Conservation (phyloP, 2,329 filamentous ascomycete genomes). For the Microcyclosporella mali region DNA sequence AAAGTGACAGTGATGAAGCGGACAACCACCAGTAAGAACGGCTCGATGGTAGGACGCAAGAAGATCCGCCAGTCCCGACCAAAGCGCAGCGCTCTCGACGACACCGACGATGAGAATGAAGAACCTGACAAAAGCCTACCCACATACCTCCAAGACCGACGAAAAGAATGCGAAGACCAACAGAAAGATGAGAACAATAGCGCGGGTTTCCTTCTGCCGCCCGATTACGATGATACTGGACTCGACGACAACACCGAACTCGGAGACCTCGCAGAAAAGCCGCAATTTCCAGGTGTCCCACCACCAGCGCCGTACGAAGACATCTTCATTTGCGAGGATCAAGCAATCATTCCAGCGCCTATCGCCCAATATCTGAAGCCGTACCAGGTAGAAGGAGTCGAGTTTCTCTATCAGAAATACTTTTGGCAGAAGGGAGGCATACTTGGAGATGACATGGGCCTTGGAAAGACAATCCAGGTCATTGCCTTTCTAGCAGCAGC, state of each 20-base stretch:
- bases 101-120: constrained; percentile 47
- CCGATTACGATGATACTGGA: constrained; percentile 66
- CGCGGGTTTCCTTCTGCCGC: constrained; percentile 53
- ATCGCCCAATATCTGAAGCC: constrained; percentile 88
- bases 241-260: constrained; percentile 66
- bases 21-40: constrained; percentile 34
- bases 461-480: constrained; percentile 95
- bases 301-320: constrained; percentile 64
- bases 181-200: constrained; percentile 43
- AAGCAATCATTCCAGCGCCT: constrained; percentile 75
- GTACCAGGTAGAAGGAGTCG: constrained; percentile 81
- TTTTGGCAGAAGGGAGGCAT: constrained; percentile 87
- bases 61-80: not conserved
- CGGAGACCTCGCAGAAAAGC: constrained; percentile 60
- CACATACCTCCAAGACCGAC: constrained; percentile 64
- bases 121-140: constrained; percentile 58
- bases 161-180: constrained; percentile 61
- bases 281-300: constrained; percentile 59
- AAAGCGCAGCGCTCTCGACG: constrained; percentile 9
- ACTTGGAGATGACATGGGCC: constrained; percentile 92
- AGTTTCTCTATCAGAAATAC: constrained; percentile 81
- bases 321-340: constrained; percentile 66
- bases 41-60: constrained; percentile 33
- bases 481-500: constrained; percentile 85
- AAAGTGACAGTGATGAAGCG: constrained; percentile 32